A percentile compares a stretch with the other conserved stretches of the same genome.
Evolutionary conservation across 768 basidiomycete genomes (phyloP).

Genomic region (Lyophyllum atratum): DNA sequence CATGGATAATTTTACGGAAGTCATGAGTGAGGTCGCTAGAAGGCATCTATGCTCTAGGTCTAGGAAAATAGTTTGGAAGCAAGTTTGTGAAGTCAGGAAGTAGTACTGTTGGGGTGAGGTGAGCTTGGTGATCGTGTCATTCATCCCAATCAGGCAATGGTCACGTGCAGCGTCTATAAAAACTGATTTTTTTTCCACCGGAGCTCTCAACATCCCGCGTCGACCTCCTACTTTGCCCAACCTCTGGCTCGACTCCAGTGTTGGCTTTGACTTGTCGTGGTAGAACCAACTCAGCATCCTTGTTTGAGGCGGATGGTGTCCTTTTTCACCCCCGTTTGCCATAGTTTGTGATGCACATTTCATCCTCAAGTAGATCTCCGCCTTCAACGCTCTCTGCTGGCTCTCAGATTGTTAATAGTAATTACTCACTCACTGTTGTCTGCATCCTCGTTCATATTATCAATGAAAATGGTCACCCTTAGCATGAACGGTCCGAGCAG

Average conservation of each 20-base stretch:
- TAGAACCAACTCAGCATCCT: conserved; percentile 46
- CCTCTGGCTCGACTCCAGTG: conserved; percentile 6
- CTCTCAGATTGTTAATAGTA: no score
- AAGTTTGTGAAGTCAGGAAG: neutral
- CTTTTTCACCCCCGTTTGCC: conserved; percentile 53
- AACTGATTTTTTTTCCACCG: neutral
- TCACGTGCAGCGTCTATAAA: conserved; percentile 9
- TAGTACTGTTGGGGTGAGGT: neutral
- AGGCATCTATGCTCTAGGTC: conserved; percentile 43
- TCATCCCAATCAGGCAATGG: neutral
- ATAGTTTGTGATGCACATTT: conserved; percentile 51
- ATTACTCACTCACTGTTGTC: no score
- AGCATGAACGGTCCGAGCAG: no score
- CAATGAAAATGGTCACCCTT: no score
- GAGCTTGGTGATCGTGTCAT: conserved; percentile 1
- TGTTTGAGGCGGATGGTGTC: conserved; percentile 75
- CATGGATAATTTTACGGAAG: conserved; percentile 54
- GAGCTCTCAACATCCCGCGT: neutral
- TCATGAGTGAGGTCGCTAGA: conserved; percentile 61
- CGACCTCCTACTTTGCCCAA: neutral
- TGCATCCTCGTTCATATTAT: no score
- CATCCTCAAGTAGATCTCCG: neutral
- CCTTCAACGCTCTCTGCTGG: neutral
- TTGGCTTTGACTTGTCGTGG: conserved; percentile 17
- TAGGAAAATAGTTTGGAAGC: neutral